Evolutionary conservation across 1,284 basidiomycete genomes (phyloP).

Genomic region (Moesziomyces parantarcticus): DNA sequence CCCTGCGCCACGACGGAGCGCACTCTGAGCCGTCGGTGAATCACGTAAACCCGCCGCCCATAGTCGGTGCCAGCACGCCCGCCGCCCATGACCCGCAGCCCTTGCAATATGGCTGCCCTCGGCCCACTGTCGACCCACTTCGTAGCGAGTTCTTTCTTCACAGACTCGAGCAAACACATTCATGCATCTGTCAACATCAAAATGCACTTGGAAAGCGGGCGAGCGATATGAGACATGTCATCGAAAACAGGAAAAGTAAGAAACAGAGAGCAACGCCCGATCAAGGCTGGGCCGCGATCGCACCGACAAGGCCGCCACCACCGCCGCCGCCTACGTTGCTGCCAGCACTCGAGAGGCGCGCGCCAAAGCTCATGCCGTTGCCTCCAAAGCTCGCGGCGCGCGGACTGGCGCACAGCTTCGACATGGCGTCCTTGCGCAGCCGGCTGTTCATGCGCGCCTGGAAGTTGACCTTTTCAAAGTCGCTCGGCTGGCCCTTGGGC

Average conservation of each 20-base stretch:
- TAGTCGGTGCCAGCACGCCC: too few species aligned
- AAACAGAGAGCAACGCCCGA: background rate
- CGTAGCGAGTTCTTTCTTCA: too few species aligned
- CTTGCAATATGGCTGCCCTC: too few species aligned
- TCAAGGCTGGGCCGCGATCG: constrained; percentile 13
- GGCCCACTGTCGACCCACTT: too few species aligned
- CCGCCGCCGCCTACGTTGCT: constrained; percentile 33
- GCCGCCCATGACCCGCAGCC: too few species aligned
- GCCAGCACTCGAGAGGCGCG: constrained; percentile 33
- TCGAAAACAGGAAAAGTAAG: background rate
- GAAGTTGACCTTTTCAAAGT: constrained; percentile 61
- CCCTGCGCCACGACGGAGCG: too few species aligned
- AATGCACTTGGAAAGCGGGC: too few species aligned
- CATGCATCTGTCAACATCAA: too few species aligned
- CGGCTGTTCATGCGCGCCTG: constrained; percentile 54
- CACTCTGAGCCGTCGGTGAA: background rate
- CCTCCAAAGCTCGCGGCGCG: constrained; percentile 52
- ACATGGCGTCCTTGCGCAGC: constrained; percentile 61
- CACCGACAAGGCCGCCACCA: constrained; percentile 30
- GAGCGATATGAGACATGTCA: too few species aligned
- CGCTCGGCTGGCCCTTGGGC: constrained; percentile 60
- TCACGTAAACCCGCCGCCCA: background rate
- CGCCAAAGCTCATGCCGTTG: constrained; percentile 47
- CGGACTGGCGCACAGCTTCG: constrained; percentile 59
- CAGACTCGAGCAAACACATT: too few species aligned